These are phyloP conservation scores for Peniophora sp. DNA, from an alignment of 1,284 basidiomycete species.

Conservation along the genomic window DNA sequence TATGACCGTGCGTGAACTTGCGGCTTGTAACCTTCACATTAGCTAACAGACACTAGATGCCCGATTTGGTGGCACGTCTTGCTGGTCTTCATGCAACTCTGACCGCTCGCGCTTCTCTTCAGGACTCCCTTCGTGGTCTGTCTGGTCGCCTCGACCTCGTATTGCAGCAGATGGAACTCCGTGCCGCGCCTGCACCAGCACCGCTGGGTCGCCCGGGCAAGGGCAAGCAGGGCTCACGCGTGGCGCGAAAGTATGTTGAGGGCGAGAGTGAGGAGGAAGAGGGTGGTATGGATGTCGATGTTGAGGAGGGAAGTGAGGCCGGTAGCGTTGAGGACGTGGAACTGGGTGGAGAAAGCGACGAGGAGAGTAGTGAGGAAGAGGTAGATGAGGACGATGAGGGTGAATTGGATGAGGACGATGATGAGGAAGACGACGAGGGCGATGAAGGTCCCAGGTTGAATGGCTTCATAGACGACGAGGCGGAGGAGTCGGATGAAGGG, in stretches of 20 bases:
- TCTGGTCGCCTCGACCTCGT: constrained; percentile 91
- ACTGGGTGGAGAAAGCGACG: constrained; percentile 57
- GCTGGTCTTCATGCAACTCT: constrained; percentile 82
- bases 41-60: constrained; percentile 46
- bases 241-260: constrained; percentile 60
- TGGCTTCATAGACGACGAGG: constrained; percentile 68
- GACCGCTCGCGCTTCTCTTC: constrained; percentile 71
- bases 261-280: constrained; percentile 69
- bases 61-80: constrained; percentile 78
- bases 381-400: constrained; percentile 32
- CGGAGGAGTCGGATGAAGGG: constrained; percentile 60
- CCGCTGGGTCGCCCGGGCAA: constrained; percentile 32
- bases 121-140: constrained; percentile 80
- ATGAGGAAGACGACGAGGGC: constrained; percentile 63
- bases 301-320: constrained; percentile 55
- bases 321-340: constrained; percentile 53
- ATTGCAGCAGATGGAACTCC: constrained; percentile 87
- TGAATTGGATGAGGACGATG: constrained; percentile 49
- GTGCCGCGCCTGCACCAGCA: constrained; percentile 56
- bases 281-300: constrained; percentile 32
- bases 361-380: constrained; percentile 53
- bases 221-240: constrained; percentile 18
- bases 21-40: background rate
- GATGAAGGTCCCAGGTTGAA: constrained; percentile 28
- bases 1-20: constrained; percentile 71